Base-by-base conservation (phyloP, 2,329 filamentous ascomycete genomes). In the Neonectria punicea region DNA sequence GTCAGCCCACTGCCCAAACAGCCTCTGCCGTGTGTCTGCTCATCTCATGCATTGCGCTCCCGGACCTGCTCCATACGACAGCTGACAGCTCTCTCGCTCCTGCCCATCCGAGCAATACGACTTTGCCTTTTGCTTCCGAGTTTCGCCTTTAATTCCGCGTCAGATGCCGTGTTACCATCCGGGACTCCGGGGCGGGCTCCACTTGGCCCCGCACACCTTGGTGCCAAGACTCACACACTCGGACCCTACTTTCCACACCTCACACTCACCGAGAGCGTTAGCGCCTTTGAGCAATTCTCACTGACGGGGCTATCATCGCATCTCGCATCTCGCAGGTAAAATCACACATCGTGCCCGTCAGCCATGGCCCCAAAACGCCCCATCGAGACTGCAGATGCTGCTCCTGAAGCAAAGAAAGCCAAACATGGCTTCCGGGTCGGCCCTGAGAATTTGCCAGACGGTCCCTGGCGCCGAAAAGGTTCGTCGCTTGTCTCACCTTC, bases 401-500 rank as follows among this genome's bases (percentile, higher is more conserved):
- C 75, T 50, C 70, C 79, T 44, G 80, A 78, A 8, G 76, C 79
- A 16, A 88, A 88, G 75, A 88, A 86, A 76, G 80, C 80, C 62
- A 83, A 82, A 70, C 91, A 92, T 72, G 93, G 93, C 55, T 98
- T 98, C 82, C 87, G 87, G 44, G 92, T 98, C 61, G 95, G 94
- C 0, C 94, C 95, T 32, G 92, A 92, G 41, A 97, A 98, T 78
- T 85, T 98, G 28, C 95, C 95, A 44, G 94, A 98, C 78, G 94
- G 95, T 60, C 91, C 91, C 22, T 93, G 96, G 86, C 89, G 89
- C 74, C 90, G 95, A 73, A 97, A 97, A 81, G 82, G 85, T 86
- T 72, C 62, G 77, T 72, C 49, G 55, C 47, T 60, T 34, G 46
- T 32, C 57, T 59, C 30, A 54, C 47, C 25, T 46, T 36, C 13